Evolutionary conservation across 2,329 filamentous ascomycete genomes (phyloP).

Genomic region (Fusarium sp.): DNA sequence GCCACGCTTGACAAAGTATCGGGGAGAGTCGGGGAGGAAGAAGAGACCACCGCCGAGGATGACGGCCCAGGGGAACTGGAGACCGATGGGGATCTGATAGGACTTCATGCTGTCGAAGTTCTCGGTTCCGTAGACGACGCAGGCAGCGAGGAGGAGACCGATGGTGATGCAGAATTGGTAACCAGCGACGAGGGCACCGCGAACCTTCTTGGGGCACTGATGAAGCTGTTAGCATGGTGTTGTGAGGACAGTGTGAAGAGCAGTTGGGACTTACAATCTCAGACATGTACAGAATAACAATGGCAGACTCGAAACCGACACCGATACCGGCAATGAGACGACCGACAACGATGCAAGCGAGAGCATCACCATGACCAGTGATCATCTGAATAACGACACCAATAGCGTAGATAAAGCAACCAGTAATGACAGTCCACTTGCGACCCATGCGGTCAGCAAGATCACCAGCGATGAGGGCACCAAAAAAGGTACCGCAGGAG

Average conservation of each 20-base stretch:
- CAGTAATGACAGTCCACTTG: slow-evolving; percentile 75
- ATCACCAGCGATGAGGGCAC: slow-evolving; percentile 80
- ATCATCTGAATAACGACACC: slow-evolving; percentile 62
- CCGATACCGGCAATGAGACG: slow-evolving; percentile 36
- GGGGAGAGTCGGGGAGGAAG: slow-evolving; percentile 36
- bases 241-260: not conserved
- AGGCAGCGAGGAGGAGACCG: slow-evolving; percentile 31
- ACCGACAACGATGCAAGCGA: slow-evolving; percentile 34
- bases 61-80: slow-evolving; percentile 37
- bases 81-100: slow-evolving; percentile 32
- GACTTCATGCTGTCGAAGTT: slow-evolving; percentile 11
- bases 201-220: slow-evolving; percentile 34
- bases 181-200: slow-evolving; percentile 34
- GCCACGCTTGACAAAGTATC: slow-evolving; percentile 34
- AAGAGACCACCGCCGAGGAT: slow-evolving; percentile 32
- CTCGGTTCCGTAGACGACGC: slow-evolving; percentile 33
- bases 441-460: slow-evolving; percentile 79
- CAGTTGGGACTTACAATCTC: slow-evolving; percentile 49
- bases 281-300: slow-evolving; percentile 40
- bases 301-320: slow-evolving; percentile 38
- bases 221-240: not conserved
- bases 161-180: slow-evolving; percentile 40
- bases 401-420: slow-evolving; percentile 75
- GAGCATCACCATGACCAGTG: slow-evolving; percentile 31
- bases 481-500: slow-evolving; percentile 81